A percentile compares a stretch with the other conserved stretches of the same genome.
phyloP scores from a whole-genome alignment of 2,329 filamentous ascomycete genomes.

The Lomentospora prolificans region DNA sequence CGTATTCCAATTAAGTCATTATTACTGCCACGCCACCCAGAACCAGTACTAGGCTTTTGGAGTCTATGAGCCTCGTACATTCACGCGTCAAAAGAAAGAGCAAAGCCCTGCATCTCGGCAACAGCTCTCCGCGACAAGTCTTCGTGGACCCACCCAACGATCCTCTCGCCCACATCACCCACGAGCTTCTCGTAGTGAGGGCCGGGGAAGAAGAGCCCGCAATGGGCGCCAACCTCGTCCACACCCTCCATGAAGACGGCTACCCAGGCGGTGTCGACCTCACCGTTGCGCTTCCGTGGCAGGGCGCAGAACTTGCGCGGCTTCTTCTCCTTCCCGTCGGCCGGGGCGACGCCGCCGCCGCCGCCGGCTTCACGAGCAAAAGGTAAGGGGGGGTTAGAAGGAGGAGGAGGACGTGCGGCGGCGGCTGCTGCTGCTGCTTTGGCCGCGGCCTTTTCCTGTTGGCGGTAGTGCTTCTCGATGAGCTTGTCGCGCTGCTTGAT shows the following conservation, averaged over 20 bases:
- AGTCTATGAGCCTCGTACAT: too few species aligned
- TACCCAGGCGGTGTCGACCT: slow-evolving; percentile 63
- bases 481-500: slow-evolving; percentile 53
- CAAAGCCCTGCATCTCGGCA: slow-evolving; percentile 15
- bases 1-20: too few species aligned
- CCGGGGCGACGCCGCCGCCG: slow-evolving; percentile 11
- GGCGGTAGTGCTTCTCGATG: slow-evolving; percentile 52
- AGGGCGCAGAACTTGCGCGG: slow-evolving; percentile 72
- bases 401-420: too few species aligned
- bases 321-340: slow-evolving; percentile 31
- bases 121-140: slow-evolving; percentile 36
- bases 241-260: slow-evolving; percentile 72
- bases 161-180: slow-evolving; percentile 58
- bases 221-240: slow-evolving; percentile 80
- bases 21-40: too few species aligned
- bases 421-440: slow-evolving; percentile 19
- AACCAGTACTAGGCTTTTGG: too few species aligned
- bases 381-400: too few species aligned
- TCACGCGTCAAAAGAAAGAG: too few species aligned
- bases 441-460: slow-evolving; percentile 39
- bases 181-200: slow-evolving; percentile 67
- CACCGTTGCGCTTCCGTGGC: slow-evolving; percentile 44
- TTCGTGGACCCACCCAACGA: slow-evolving; percentile 61
- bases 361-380: too few species aligned
- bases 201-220: slow-evolving; percentile 66